Base-by-base conservation (phyloP, 306 rosid species). In the Dryas octopetala region DNA sequence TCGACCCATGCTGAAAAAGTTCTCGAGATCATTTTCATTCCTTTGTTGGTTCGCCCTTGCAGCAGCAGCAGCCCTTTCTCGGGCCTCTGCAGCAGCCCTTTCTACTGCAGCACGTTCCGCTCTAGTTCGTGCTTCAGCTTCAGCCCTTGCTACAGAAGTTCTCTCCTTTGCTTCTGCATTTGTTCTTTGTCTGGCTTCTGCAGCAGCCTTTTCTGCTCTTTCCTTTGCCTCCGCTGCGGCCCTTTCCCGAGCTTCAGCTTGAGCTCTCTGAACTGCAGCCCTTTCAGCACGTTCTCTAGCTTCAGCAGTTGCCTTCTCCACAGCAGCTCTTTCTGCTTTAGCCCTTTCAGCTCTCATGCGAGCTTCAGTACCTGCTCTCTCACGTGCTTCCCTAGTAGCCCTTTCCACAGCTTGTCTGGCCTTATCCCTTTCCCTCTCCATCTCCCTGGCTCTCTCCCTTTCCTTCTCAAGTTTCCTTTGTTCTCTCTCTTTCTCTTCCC, bases 361-460 rank as follows among this genome's bases (percentile, higher is more conserved):
- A 71, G 99, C 98, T 26, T 85, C 99, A 78, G 78, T 74, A 66
- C 88, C 92, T 72, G 99, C 99, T 87, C 99, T 89, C 75, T 87
- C 99, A 28, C 99, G 99, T 46, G 97, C 99, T 87, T 96, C 99
- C 82, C 99, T 86, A 26, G 99, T 96, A 57, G 99, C 99, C 82
- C 99, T 90, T 83, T 89, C 99, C 72, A 96, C 98, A 60, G 98
- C 99, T 82, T 88, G 98, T 77, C 96, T 91, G 59, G 83, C 96
- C 78, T 46, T 89, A 14, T 67, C 90, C 85, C 91, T 89, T 85
- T 93, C 98, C 75, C 85, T 85, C 71, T 85, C 86, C 68, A 76
- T 70, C 73, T 79, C 88, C 57, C 80, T 69, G 45, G 80, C 65
- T 63, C 80, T 75, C 62, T 76, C 81, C 82, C 87, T 86, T 77